Percentiles rank a stretch among this genome's conserved stretches.
Evolutionary conservation across 495 filamentous ascomycete genomes (phyloP).

Genomic region (Xylaria telfairii): DNA sequence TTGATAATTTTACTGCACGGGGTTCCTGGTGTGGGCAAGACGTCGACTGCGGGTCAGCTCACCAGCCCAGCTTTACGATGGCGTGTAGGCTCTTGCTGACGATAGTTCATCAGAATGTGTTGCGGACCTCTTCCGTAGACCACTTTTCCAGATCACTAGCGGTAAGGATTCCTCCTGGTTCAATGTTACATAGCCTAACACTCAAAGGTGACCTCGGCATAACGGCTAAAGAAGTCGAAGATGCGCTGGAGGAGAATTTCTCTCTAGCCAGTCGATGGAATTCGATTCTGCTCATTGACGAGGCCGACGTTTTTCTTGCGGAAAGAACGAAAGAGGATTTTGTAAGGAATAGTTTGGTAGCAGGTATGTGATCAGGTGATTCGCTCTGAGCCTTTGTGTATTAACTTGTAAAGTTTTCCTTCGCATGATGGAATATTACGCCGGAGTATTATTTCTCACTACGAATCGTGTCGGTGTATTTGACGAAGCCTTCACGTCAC

Average conservation of each 20-base stretch:
- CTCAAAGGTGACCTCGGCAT: conserved; percentile 17
- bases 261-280: conserved; percentile 52
- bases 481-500: conserved; percentile 57
- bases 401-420: not conserved
- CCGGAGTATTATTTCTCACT: conserved; percentile 59
- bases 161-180: conserved; percentile 24
- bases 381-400: conserved; percentile 1
- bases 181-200: not conserved
- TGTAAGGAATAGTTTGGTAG: conserved; percentile 52
- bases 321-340: conserved; percentile 49
- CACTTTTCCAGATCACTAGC: conserved; percentile 42
- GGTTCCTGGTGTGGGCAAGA: conserved; percentile 54
- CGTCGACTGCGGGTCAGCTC: conserved; percentile 45
- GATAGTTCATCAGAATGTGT: conserved; percentile 31
- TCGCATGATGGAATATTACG: conserved; percentile 56
- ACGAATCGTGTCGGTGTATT: conserved; percentile 57
- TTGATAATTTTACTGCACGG: conserved; percentile 52
- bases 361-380: conserved; percentile 33
- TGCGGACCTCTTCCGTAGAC: conserved; percentile 37
- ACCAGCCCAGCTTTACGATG: not conserved
- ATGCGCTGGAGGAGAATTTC: conserved; percentile 49
- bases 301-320: conserved; percentile 63
- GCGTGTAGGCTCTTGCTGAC: not conserved
- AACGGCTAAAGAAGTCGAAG: conserved; percentile 42
- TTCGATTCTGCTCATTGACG: conserved; percentile 60